Evolutionary conservation across 2,329 filamentous ascomycete genomes (phyloP).

Genomic region (Exutisphaerella laricina): DNA sequence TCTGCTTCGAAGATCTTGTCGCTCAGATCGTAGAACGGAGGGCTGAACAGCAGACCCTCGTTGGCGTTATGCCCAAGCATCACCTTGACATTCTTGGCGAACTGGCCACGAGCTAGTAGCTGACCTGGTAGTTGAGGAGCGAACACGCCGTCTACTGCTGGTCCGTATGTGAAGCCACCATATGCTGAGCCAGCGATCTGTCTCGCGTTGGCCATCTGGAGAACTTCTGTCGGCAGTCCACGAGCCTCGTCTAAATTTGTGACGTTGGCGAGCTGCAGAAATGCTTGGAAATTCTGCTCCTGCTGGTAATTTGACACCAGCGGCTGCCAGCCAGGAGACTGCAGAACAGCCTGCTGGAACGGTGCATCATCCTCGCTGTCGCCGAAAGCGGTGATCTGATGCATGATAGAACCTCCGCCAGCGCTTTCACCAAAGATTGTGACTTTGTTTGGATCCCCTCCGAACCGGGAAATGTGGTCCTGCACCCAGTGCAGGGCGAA

Average conservation of each 20-base stretch:
- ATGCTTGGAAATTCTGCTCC: slow-evolving; percentile 38
- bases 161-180: slow-evolving; percentile 43
- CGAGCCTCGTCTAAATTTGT: slow-evolving; percentile 42
- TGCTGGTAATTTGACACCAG: slow-evolving; percentile 33
- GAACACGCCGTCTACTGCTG: slow-evolving; percentile 46
- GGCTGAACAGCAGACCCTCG: slow-evolving; percentile 44
- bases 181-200: slow-evolving; percentile 39
- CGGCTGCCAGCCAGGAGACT: slow-evolving; percentile 43
- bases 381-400: slow-evolving; percentile 49
- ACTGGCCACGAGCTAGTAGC: slow-evolving; percentile 41
- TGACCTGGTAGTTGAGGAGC: slow-evolving; percentile 44
- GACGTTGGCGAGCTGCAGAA: slow-evolving; percentile 40
- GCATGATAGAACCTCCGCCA: slow-evolving; percentile 50
- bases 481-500: slow-evolving; percentile 54
- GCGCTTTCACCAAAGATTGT: slow-evolving; percentile 48
- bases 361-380: slow-evolving; percentile 39
- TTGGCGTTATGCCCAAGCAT: slow-evolving; percentile 43
- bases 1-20: slow-evolving; percentile 27
- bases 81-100: slow-evolving; percentile 41
- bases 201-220: slow-evolving; percentile 41
- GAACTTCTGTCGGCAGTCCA: slow-evolving; percentile 34
- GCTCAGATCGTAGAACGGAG: slow-evolving; percentile 34
- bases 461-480: slow-evolving; percentile 42
- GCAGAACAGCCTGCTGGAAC: slow-evolving; percentile 43
- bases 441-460: slow-evolving; percentile 42